Base-by-base conservation (phyloP, 768 basidiomycete genomes). In the Russula sp. region DNA sequence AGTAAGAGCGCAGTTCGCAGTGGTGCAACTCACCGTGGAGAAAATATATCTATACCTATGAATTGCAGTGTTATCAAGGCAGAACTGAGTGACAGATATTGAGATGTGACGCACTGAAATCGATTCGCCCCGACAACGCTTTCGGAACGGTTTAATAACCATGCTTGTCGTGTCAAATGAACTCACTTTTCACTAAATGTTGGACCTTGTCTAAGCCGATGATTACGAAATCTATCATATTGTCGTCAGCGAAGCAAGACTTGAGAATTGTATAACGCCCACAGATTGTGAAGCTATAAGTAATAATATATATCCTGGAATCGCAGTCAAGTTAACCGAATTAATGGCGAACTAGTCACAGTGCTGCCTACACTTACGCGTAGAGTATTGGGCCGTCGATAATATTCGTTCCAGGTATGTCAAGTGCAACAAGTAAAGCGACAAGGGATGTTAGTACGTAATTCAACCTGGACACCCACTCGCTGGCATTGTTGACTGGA, bases 31-130 rank as follows among this genome's bases (percentile, higher is more conserved):
- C 69, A 84, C 88, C 82, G 79, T 24, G 90, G 90, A 18, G 89
- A 90, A 72, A 92, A 92, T 56, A 92, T 81, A 71, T 92, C 90
- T 66, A 92, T 81, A 73, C 88, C 88, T 90, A 38, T 20, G 48
- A 22, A 55, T 48, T 30, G 57, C 24, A 51, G 51, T 57, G 40
- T 52, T 44, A 26, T 59, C 46, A 38, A 36, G 22, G 32, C 13
- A 49, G 10, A 55, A 1, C 22, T 34, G 48, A 22, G 26, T 42
- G 30, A 34, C n/a, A 9, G 36, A 57, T 9, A 28, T 11, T 16
- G 42, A 49, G 18, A 26, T 10, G 11, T 59, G 1, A 79, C 86
- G 61, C 66, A 89, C 87, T 89, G 75, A 90, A 90, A 74, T 92
- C 89, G 42, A 92, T 79, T 28, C 90, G 82, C 28, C 80, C 79